phyloP scores from a whole-genome alignment of 345 rosid genomes.

The Draba incana region DNA sequence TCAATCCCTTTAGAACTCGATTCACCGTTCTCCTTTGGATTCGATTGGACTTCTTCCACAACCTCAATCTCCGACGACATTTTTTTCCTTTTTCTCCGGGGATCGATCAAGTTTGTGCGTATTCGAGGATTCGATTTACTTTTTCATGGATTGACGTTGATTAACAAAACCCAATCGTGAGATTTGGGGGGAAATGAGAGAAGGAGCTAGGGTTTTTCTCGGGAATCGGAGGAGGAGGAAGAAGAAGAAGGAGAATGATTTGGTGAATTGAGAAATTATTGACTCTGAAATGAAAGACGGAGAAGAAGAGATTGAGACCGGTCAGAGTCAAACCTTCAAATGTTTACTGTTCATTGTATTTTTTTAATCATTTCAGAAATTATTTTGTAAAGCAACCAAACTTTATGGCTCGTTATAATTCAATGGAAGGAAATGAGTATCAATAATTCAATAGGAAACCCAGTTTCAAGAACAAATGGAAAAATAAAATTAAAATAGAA shows the following conservation, averaged over 20 bases:
- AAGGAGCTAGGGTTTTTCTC: conserved; percentile 51
- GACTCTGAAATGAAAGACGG: conserved; percentile 42
- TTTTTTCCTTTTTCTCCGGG: background rate
- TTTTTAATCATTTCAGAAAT: background rate
- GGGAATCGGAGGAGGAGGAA: conserved; percentile 35
- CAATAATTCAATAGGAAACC: background rate
- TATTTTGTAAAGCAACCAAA: background rate
- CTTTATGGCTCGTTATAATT: background rate
- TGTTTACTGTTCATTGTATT: conserved; percentile 27
- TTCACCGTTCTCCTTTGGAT: conserved; percentile 43
- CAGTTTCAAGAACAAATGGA: background rate
- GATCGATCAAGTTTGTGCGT: conserved; percentile 33
- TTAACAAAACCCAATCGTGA: conserved; percentile 14
- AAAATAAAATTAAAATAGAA: background rate
- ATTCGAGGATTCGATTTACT: conserved; percentile 22
- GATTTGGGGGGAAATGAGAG: conserved; percentile 25
- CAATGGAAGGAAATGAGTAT: background rate
- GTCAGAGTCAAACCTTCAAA: conserved; percentile 27
- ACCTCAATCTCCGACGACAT: conserved; percentile 99
- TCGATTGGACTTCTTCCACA: conserved; percentile 65
- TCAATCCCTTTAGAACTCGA: conserved; percentile 41
- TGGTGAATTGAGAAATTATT: conserved; percentile 22
- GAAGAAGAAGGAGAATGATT: background rate
- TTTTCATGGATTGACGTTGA: conserved; percentile 39
- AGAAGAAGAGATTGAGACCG: conserved; percentile 13